Percentiles rank a stretch among this genome's conserved stretches.
phyloP scores from a whole-genome alignment of 352 stramenopile species.

The Phytophthora constricta region DNA sequence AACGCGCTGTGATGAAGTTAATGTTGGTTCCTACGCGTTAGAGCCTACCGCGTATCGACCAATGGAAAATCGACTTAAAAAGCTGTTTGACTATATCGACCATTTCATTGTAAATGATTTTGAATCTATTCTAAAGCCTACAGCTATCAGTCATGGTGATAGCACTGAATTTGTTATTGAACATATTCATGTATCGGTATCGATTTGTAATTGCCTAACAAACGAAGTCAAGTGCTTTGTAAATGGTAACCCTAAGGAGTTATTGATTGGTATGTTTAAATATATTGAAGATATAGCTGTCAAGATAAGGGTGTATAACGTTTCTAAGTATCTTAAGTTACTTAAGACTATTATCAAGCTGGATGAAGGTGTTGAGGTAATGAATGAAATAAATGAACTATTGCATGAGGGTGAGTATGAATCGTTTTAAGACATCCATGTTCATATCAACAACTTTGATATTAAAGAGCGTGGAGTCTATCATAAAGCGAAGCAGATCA shows the following conservation, averaged over 20 bases:
- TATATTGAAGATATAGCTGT: conserved; percentile 3
- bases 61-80: no score
- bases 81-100: no score
- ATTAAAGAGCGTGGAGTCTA: neutral
- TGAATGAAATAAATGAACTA: neutral
- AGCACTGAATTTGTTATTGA: neutral
- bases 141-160: no score
- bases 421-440: no score
- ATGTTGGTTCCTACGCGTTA: no score
- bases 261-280: conserved; percentile 5
- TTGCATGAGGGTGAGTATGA: no score
- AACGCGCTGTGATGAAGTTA: no score
- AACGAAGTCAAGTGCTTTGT: conserved; percentile 7
- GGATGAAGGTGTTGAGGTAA: neutral
- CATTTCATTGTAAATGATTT: no score
- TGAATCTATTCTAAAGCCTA: no score
- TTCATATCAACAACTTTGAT: no score
- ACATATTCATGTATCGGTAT: conserved; percentile 2
- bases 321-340: neutral
- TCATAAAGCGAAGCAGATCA: neutral
- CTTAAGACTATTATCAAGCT: neutral
- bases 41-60: no score
- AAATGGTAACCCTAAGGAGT: neutral
- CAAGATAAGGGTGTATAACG: neutral
- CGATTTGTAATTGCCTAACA: conserved; percentile 2